Evolutionary conservation across 2,329 filamentous ascomycete species (phyloP).

Genomic region (Dactylellina leptospora): DNA sequence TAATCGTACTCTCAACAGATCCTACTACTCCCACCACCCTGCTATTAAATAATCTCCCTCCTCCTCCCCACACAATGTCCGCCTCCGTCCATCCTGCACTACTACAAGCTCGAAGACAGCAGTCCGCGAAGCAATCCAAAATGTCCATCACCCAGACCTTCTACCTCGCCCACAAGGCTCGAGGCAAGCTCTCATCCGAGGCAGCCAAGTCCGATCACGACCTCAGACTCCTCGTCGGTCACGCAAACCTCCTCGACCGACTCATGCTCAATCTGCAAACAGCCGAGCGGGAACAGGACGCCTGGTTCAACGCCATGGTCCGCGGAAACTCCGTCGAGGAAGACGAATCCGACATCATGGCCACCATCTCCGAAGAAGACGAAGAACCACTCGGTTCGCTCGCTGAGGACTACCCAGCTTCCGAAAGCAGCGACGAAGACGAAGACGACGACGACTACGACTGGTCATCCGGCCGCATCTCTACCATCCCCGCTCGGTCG

Average conservation of each 20-base stretch:
- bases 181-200: conserved; percentile 93
- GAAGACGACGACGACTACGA: conserved; percentile 67
- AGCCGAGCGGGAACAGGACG: conserved; percentile 93
- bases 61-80: conserved; percentile 16
- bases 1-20: conserved; percentile 14
- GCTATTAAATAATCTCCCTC: conserved; percentile 1
- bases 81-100: conserved; percentile 37
- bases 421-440: conserved; percentile 67
- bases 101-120: conserved; percentile 46
- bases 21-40: conserved; percentile 8
- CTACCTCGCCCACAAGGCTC: conserved; percentile 95
- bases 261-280: conserved; percentile 92
- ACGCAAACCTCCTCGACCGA: conserved; percentile 96
- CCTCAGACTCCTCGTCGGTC: conserved; percentile 91
- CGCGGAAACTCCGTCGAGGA: conserved; percentile 70
- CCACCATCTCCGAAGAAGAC: conserved; percentile 53
- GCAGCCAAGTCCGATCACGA: conserved; percentile 91
- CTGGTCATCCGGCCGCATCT: conserved; percentile 60
- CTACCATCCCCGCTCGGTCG: conserved; percentile 40
- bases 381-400: conserved; percentile 73
- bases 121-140: conserved; percentile 62
- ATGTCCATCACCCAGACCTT: conserved; percentile 99
- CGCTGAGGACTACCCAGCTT: conserved; percentile 68
- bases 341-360: conserved; percentile 41
- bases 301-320: conserved; percentile 97